Evolutionary conservation across 2,329 filamentous ascomycete species (phyloP), one percentile per base, ranked within the genome.

Genomic region (Gaeumannomyces tritici): DNA sequence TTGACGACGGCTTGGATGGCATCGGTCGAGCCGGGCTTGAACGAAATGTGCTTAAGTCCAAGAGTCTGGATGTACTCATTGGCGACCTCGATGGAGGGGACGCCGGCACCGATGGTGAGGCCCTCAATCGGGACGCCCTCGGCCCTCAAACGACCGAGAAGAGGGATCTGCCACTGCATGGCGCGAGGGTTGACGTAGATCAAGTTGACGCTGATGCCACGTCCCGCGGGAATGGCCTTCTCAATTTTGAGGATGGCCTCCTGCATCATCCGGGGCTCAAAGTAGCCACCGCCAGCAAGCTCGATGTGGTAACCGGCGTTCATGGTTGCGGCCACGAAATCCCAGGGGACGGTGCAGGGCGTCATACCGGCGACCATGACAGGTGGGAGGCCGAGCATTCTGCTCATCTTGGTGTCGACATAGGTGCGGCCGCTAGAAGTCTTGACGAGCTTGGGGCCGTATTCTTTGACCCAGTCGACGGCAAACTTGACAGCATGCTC

Each of bases 401-500:
- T 84, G 75, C 89, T 96, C 89, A 97, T 95, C 80, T 96, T 97
- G 65, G 95, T 99, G 73, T 98, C 93, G 58, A 99, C 91, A 68
- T 90, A 97, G 2, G 91, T 96, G 72, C 93, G 85, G 26, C 95
- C 95, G 63, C 85, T 87, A 13, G 93, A 93, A 18, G 90, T 97
- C 77, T 91, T 95, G 69, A 96, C 87, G 56, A 99, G 82, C 64
- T 88, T 89, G n/a, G 96, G 95, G 12, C 93, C 93, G 72, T 95
- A 93, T 74, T 97, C 93, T 76, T 96, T 96, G 63, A 99, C 92
- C 96, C 96, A 99, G 75, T 99, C 91, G 33, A 92, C 89, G 59
- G 95, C 93, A 73, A 92, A 98, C 75, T 93, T 95, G 71, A 99
- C 89, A 6, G 95, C 93, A 70, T 97, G 87, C 72, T 97, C 91